phyloP scores from a whole-genome alignment of 805 yeast species.

The Jamesozyma lodderae region DNA sequence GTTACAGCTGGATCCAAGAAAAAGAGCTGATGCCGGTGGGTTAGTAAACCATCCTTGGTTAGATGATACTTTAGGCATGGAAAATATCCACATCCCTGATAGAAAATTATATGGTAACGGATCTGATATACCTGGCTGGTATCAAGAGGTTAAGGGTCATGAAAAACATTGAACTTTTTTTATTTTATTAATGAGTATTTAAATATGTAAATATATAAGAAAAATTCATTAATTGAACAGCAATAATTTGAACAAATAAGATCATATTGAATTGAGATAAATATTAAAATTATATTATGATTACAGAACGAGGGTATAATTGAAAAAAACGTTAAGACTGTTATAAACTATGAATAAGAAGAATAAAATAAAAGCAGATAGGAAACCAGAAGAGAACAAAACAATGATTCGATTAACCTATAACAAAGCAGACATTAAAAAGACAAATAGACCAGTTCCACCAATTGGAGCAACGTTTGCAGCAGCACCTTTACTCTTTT shows the following conservation, averaged over 20 bases:
- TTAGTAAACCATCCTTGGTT: slow-evolving; percentile 83
- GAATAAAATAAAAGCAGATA: background rate
- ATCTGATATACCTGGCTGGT: slow-evolving; percentile 88
- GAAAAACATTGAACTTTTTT: slow-evolving; percentile 33
- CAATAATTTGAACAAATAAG: no score
- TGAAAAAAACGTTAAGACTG: background rate
- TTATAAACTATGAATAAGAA: no score
- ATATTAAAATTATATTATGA: no score
- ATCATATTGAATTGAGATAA: no score
- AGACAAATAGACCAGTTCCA: slow-evolving; percentile 20
- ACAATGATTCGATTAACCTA: no score
- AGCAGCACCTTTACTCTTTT: slow-evolving; percentile 23
- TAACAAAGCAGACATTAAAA: slow-evolving; percentile 36
- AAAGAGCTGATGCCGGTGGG: slow-evolving; percentile 93
- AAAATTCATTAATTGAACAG: no score
- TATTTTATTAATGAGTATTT: no score
- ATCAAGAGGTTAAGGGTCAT: slow-evolving; percentile 46
- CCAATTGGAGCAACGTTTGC: slow-evolving; percentile 3
- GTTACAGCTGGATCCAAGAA: slow-evolving; percentile 69
- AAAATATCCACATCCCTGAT: slow-evolving; percentile 51
- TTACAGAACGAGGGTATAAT: no score
- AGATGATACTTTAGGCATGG: slow-evolving; percentile 65
- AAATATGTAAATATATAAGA: no score
- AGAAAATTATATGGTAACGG: slow-evolving; percentile 75
- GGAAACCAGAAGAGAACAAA: background rate